Evolutionary conservation across 345 rosid species (phyloP).

Genomic region (Cardamine resedifolia): DNA sequence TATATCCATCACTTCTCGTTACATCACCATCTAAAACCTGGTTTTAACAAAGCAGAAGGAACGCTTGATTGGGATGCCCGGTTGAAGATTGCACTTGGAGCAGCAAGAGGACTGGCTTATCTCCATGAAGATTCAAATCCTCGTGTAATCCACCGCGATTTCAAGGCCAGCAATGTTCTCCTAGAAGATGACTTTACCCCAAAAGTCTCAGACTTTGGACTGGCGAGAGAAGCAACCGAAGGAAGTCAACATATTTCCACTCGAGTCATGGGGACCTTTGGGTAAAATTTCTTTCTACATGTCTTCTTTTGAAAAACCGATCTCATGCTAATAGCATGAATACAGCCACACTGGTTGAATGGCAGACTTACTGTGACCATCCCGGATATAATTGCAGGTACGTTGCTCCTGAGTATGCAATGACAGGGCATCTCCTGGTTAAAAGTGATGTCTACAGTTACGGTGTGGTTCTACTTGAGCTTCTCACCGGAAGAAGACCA

Average conservation of each 20-base stretch:
- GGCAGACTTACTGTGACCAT: constrained; percentile 4
- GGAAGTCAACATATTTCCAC: constrained; percentile 97
- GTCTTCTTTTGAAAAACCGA: background rate
- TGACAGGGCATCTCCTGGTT: constrained; percentile 98
- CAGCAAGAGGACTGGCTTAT: constrained; percentile 98
- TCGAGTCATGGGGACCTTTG: constrained; percentile 99
- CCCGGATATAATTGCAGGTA: constrained; percentile 53
- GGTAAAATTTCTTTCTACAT: constrained; percentile 48
- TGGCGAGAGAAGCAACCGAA: constrained; percentile 99
- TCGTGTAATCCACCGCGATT: constrained; percentile 96
- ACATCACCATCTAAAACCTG: constrained; percentile 26
- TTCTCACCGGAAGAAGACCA: constrained; percentile 92
- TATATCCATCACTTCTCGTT: background rate
- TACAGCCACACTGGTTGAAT: background rate
- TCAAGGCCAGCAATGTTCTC: constrained; percentile 94
- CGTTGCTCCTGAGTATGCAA: constrained; percentile 99
- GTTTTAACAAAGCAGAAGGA: constrained; percentile 55
- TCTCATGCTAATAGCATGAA: constrained; percentile 14
- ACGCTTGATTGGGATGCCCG: constrained; percentile 98
- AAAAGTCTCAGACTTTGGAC: constrained; percentile 97
- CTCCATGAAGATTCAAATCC: constrained; percentile 99
- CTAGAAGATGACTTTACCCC: constrained; percentile 92
- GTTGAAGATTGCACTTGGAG: constrained; percentile 97
- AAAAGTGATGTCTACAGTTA: constrained; percentile 99
- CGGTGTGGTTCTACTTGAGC: constrained; percentile 98